A percentile compares a stretch with the other conserved stretches of the same genome.
These are phyloP conservation scores for Juglanconis juglandina DNA, from an alignment of 2,329 filamentous ascomycete species.

Conservation along the genomic window DNA sequence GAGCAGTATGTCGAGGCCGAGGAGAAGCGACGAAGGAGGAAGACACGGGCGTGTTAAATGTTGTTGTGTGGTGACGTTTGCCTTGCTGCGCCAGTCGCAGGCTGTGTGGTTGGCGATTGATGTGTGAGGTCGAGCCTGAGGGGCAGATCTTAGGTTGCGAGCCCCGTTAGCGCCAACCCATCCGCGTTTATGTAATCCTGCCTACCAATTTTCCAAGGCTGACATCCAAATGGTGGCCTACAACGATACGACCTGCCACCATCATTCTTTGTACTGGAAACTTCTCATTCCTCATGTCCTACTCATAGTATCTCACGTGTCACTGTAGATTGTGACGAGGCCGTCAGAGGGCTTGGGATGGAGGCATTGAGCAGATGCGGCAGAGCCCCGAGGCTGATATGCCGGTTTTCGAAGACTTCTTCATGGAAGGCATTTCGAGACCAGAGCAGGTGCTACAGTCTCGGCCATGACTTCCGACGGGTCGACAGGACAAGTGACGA, in stretches of 20 bases:
- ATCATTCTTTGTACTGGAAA: too few species aligned
- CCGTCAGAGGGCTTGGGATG: background rate
- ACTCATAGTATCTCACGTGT: background rate
- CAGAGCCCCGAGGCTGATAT: background rate
- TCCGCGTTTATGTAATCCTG: background rate
- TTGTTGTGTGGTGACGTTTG: background rate
- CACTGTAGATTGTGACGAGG: background rate
- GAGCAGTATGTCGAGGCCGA: background rate
- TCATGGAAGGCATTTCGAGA: background rate
- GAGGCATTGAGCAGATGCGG: background rate
- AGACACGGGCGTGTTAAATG: background rate
- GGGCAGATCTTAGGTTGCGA: background rate
- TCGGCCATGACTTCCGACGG: background rate
- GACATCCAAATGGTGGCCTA: too few species aligned
- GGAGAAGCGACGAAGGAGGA: background rate
- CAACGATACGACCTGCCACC: too few species aligned
- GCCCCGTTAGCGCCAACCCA: background rate
- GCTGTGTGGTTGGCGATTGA: background rate
- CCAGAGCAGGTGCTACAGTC: background rate
- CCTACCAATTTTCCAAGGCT: background rate
- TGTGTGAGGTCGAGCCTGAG: slow-evolving; percentile 1
- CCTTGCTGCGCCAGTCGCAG: background rate
- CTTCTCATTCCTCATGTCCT: background rate
- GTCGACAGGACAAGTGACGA: background rate
- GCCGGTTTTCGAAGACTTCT: background rate